Percentiles rank a stretch among this genome's conserved stretches.
Conservation (phyloP, 768 basidiomycete species). For the Leucogyrophana mollusca region DNA sequence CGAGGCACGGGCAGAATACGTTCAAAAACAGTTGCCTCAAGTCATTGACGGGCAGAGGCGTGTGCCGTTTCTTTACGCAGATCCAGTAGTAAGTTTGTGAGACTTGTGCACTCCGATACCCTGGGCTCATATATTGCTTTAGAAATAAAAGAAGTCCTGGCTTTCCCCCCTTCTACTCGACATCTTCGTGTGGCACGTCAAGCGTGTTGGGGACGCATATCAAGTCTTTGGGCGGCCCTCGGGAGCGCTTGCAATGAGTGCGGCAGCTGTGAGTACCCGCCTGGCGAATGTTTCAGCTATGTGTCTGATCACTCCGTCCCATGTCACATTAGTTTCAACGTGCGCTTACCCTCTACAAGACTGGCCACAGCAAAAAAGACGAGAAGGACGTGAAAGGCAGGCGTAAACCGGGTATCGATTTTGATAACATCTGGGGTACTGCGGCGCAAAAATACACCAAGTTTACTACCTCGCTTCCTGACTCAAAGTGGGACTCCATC, state of each 20-base stretch:
- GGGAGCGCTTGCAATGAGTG: slow-evolving; percentile 1
- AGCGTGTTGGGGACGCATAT: not conserved
- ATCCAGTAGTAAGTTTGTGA: not conserved
- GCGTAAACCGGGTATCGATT: slow-evolving; percentile 1
- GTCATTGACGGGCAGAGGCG: not conserved
- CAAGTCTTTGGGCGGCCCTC: slow-evolving; percentile 1
- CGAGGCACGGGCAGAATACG: not conserved
- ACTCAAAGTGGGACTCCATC: not conserved
- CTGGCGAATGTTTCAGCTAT: not conserved
- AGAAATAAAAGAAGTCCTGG: slow-evolving; percentile 1
- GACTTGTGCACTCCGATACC: not conserved
- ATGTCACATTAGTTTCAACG: slow-evolving; percentile 4
- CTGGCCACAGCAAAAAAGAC: slow-evolving; percentile 2
- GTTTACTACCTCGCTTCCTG: not conserved
- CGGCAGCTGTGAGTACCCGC: slow-evolving; percentile 4
- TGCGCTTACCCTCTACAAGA: slow-evolving; percentile 5
- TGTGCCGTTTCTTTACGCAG: not conserved
- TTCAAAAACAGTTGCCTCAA: not conserved
- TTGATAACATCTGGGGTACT: not conserved
- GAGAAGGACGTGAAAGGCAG: not conserved
- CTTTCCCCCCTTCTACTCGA: not conserved
- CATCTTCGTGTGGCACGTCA: slow-evolving; percentile 3
- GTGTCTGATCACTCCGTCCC: not conserved
- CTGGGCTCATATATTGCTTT: not conserved
- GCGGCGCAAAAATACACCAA: not conserved